Base-by-base conservation (phyloP, 106 monocot genomes). In the Cymbidium sinense region DNA sequence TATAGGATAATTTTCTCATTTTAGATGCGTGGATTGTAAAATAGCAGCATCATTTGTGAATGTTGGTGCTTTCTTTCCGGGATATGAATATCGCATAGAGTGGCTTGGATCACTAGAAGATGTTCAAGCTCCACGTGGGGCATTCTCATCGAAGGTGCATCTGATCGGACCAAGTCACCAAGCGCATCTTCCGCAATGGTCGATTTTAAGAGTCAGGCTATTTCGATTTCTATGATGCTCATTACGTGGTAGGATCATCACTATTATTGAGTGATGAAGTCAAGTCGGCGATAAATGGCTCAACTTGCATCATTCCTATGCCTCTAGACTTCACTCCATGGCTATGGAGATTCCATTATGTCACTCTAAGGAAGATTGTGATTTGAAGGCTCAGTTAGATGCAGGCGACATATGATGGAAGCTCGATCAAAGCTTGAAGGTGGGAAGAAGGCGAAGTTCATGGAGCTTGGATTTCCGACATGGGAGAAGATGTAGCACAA, bases 381-480 rank as follows among this genome's bases (percentile, higher is more conserved):
- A n/a, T n/a, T n/a, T n/a, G n/a, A n/a, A n/a, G n/a, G n/a, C n/a
- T n/a, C n/a, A n/a, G n/a, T n/a, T n/a, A n/a, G n/a, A n/a, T n/a
- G n/a, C n/a, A n/a, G n/a, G n/a, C n/a, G n/a, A n/a, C n/a, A n/a
- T n/a, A n/a, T n/a, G n/a, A n/a, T n/a, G n/a, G n/a, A n/a, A n/a
- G n/a, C n/a, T 39, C 91, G 91, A 69, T 83, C 88, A 70, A 75
- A 81, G 25, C 43, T 94, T n/a, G 75, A 35, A 75, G 44, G 6
- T 12, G 75, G 88, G 41, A 89, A 94, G 17, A 64, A 50, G 5
- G 85, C 90, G 31, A 87, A 41, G 50, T 96, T 96, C 70, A 43
- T 77, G 13, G 77, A 81, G 27, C 76, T 96, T 70, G 96, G 96
- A n/a, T n/a, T n/a, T n/a, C n/a, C n/a, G n/a, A n/a, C n/a, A n/a